Evolutionary conservation across 305 asterid species (phyloP), one percentile per base, ranked within the genome.

Genomic region (Solanum aculeatissimum): DNA sequence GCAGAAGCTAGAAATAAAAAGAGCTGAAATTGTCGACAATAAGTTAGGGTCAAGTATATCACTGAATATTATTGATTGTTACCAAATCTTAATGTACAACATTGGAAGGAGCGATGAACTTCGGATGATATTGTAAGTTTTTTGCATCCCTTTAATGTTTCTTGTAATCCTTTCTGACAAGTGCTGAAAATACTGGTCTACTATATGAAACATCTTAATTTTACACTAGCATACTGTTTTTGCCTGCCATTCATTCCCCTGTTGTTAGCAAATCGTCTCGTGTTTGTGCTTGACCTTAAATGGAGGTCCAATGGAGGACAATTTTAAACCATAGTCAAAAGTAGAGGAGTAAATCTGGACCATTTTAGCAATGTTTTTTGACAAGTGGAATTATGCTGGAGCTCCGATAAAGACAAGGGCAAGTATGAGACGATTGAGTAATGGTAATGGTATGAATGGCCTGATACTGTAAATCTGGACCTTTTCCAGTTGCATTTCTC

Each of bases 1-100:
- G 93, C 91, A 45, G 98, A 95, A 85, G 98, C 98, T 83, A 92
- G 98, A 89, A 94, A 90, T 86, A 95, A 90, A 91, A 95, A 90
- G 87, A 84, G 74, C 83, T 89, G 86, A 80, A 86, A 86, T 21
- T 83, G 88, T 84, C 42, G 14, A 74, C 27, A 15, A 2, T 45
- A 84, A 72, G 66, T 82, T 65, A 70, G 6, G 84, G 27, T 80
- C 54, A 72, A 32, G 55, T 27, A 75, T 7, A 29, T 23, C 18
- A 21, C n/a, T 35, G 57, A 85, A 25, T 40, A 69, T 42, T 12
- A 21, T 70, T 11, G 32, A 60, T 57, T 57, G 40, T 29, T n/a
- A 15, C 12, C 53, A 62, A 49, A n/a, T 75, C 82, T 49, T 47
- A 29, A 27, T 49, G 63, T 27, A 75, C 82, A 75, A 75, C 45